Conservation (phyloP, 2,329 filamentous ascomycete species). For the Arthrobotrys sphaeroides region DNA sequence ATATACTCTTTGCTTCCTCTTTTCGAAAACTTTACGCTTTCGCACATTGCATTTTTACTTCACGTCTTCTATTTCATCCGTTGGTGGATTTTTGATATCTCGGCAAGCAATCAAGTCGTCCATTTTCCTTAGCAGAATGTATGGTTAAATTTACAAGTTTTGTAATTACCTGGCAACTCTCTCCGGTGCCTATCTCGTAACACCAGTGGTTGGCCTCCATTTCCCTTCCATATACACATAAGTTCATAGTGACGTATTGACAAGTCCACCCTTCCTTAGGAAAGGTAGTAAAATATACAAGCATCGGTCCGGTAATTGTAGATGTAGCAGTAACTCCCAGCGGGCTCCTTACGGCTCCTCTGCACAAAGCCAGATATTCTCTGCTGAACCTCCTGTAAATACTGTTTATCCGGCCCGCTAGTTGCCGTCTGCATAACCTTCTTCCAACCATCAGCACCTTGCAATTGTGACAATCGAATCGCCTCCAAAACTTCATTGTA, state of each 20-base stretch:
- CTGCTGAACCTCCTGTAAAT: constrained; percentile 82
- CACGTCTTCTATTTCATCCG: too few relatives aligned
- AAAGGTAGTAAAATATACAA: constrained; percentile 85
- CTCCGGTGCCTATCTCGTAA: too few relatives aligned
- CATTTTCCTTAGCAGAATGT: too few relatives aligned
- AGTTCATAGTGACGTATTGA: constrained; percentile 22
- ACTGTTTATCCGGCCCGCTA: constrained; percentile 68
- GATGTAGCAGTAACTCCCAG: constrained; percentile 77
- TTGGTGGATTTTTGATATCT: too few relatives aligned
- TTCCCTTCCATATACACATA: constrained; percentile 48
- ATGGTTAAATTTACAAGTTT: too few relatives aligned
- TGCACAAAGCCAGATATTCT: constrained; percentile 73
- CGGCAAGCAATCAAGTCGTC: too few relatives aligned
- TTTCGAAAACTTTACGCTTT: too few relatives aligned
- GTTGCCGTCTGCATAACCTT: constrained; percentile 79
- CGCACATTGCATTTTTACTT: too few relatives aligned
- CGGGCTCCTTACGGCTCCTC: constrained; percentile 65
- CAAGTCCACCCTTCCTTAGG: constrained; percentile 57
- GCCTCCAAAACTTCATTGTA: constrained; percentile 82
- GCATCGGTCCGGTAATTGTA: constrained; percentile 89
- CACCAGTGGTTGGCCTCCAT: neutral
- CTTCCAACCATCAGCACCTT: constrained; percentile 85
- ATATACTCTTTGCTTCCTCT: too few relatives aligned
- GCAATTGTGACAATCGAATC: constrained; percentile 77
- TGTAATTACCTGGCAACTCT: too few relatives aligned